Conservation (phyloP, 352 stramenopile species). For the Phytophthora citricola region DNA sequence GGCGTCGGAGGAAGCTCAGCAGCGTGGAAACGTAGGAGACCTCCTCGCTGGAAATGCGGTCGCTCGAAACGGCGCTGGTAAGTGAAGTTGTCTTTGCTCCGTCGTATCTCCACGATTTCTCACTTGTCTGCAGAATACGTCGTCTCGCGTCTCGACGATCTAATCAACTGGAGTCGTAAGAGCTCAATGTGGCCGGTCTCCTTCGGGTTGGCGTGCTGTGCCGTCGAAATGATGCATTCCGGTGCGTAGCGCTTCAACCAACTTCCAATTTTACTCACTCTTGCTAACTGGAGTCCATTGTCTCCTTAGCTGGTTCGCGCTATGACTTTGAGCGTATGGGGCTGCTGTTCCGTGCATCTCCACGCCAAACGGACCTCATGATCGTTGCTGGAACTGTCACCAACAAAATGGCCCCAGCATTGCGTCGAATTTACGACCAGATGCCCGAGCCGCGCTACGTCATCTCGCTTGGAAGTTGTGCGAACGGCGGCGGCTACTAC, state of each 20-base stretch:
- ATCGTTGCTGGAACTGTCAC: conserved; percentile 98
- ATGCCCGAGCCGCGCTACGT: conserved; percentile 99
- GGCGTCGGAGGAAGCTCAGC: background rate
- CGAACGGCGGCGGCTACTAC: conserved; percentile 94
- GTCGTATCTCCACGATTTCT: background rate
- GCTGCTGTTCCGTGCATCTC: conserved; percentile 96
- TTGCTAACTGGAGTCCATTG: background rate
- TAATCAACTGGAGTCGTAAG: conserved; percentile 96
- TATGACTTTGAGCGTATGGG: conserved; percentile 98
- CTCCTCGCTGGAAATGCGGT: conserved; percentile 47
- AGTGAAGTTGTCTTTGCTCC: conserved; percentile 10
- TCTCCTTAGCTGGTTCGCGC: conserved; percentile 47
- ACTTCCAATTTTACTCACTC: background rate
- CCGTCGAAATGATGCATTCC: conserved; percentile 98
- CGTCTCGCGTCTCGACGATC: conserved; percentile 95
- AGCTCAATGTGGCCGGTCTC: conserved; percentile 98
- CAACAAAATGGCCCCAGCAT: conserved; percentile 99
- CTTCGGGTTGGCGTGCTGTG: conserved; percentile 98
- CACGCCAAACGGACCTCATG: conserved; percentile 97
- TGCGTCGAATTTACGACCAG: conserved; percentile 97
- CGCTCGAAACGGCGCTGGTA: conserved; percentile 59
- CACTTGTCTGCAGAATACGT: conserved; percentile 88
- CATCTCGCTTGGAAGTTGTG: conserved; percentile 97
- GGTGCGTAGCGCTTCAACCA: conserved; percentile 43
- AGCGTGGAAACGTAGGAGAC: conserved; percentile 50